Base-by-base conservation (phyloP, 2,329 filamentous ascomycete genomes). In the Colletotrichum chlorophyti region DNA sequence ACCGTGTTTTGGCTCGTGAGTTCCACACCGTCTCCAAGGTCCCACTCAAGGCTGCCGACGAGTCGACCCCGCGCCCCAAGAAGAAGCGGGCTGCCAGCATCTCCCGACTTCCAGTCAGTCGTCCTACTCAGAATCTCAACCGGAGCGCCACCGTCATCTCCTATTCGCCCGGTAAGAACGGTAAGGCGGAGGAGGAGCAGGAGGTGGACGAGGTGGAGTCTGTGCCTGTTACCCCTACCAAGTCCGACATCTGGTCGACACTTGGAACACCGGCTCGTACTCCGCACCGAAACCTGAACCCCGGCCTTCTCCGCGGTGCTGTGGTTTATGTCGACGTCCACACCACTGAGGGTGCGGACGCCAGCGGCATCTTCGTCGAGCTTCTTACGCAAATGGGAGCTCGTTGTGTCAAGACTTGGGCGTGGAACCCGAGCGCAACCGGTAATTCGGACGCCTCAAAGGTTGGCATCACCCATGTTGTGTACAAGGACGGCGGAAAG, bases 401-500 rank as follows among this genome's bases (percentile, higher is more conserved):
- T 17, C 84, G 85, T 41, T 92, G 91, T 66, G 83, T 93, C 38
- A 91, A 88, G 73, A 82, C 80, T 12, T 95, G 91, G 91, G 78
- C 79, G 40, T 93, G 90, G 88, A 89, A 88, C 67, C 85, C 86
- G 6, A 73, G 58, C 50, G 75, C 72, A 41, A 59, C 70, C 17
- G 64, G 69, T 3, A 65, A 66, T 21, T 66, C 68, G 6, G 70
- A 72, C 12, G 70, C 72, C 37, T 70, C 70, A 45, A 89, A 86
- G 69, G 78, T 91, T 58, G 90, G 88, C 5, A 91, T 96, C 66
- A 96, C 92, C 0, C 93, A 97, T 68, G 90, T 97, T 7, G 86
- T 97, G 6, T 97, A 88, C 79, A 97, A 96, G 72, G 93, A 96
- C 68, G 93, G 93, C 41, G 87, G 87, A 37, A 88, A 89, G 68